Evolutionary conservation across 441 rosid genomes (phyloP), one percentile per base, ranked within the genome.

Genomic region (Lepidium campestre): DNA sequence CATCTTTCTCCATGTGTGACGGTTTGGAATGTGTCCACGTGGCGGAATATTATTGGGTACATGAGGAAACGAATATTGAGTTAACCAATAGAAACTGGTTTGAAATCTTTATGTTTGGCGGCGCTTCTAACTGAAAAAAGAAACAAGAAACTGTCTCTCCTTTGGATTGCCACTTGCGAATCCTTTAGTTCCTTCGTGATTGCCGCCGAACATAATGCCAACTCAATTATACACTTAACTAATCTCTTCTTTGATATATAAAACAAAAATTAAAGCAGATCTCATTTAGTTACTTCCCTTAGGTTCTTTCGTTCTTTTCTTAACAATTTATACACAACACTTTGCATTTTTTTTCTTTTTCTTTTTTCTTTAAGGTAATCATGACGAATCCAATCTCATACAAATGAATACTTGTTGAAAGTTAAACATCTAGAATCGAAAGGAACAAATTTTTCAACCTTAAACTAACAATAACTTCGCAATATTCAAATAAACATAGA

Each of bases 111-210:
- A 46, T 62, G 27, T 48, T 17, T 42, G 70, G 67, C 78, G 78
- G 78, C 78, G 59, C 74, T 68, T 74, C 57, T 68, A 68, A 74
- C 74, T 74, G 66, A 63, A 68, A 34, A 49, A 68, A 13, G 34
- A 57, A 62, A n/a, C n/a, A n/a, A n/a, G n/a, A n/a, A n/a, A n/a
- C n/a, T n/a, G 62, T 17, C 74, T 68, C 49, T 57, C 70, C 31
- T 74, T 56, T 62, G 77, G 31, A 32, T 57, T 18, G 65, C 36
- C 65, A 74, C 56, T 67, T 61, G 73, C 54, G 18, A 72, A 17
- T 23, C 61, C 47, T 19, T 48, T 40, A 39, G 35, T 54, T 37
- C 29, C 46, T 56, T 63, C 46, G 67, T 19, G 48, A 46, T 71
- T 55, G 34, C 20, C 60, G 57, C 57, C 48, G 10, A 46, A 46